These are phyloP conservation scores for Striga asiatica DNA, from an alignment of 257 asterid genomes.

Conservation along the genomic window DNA sequence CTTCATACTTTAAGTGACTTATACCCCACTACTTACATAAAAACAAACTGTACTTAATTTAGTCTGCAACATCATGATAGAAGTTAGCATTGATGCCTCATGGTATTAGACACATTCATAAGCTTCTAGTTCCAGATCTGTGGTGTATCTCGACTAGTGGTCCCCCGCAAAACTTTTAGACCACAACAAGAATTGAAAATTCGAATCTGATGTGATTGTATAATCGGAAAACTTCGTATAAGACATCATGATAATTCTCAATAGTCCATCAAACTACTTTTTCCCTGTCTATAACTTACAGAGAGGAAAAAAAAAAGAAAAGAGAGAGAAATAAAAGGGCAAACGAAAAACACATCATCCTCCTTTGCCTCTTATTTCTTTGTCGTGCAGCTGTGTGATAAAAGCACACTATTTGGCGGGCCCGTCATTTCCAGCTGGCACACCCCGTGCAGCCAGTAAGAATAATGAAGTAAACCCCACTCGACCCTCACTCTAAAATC, in stretches of 20 bases:
- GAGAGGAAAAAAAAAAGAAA: too few species aligned
- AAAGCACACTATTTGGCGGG: slow-evolving; percentile 62
- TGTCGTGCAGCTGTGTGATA: slow-evolving; percentile 57
- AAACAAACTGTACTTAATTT: too few species aligned
- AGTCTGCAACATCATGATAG: too few species aligned
- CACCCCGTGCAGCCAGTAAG: slow-evolving; percentile 59
- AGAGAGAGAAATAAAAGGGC: not conserved
- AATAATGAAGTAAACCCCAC: slow-evolving; percentile 47
- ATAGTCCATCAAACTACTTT: too few species aligned
- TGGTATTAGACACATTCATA: too few species aligned
- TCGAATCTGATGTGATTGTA: too few species aligned
- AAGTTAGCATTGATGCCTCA: too few species aligned
- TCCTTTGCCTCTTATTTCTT: slow-evolving; percentile 34
- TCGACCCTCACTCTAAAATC: slow-evolving; percentile 45
- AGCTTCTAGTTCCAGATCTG: too few species aligned
- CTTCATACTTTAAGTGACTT: not conserved
- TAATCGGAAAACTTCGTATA: slow-evolving; percentile 4
- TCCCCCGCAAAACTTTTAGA: not conserved
- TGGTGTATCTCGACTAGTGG: too few species aligned
- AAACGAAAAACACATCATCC: not conserved
- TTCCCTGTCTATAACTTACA: too few species aligned
- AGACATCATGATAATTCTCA: not conserved
- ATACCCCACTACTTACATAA: too few species aligned
- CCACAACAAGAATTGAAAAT: too few species aligned
- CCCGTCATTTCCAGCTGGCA: slow-evolving; percentile 75